Base-by-base conservation (phyloP, 495 filamentous ascomycete genomes). In the Thermochaetoides thermophila region DNA sequence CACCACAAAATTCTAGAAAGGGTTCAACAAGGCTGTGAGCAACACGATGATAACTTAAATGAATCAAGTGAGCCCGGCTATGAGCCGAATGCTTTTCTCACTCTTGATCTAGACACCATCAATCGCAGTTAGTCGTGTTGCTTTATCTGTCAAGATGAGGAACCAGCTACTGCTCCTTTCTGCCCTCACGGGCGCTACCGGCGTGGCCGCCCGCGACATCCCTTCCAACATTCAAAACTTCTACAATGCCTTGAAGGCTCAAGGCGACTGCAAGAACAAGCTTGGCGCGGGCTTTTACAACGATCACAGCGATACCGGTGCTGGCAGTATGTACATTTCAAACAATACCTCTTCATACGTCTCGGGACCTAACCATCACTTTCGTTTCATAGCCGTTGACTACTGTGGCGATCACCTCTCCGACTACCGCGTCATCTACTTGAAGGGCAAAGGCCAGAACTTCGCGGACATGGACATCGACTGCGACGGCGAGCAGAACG, bases 381-480 rank as follows among this genome's bases (percentile, higher is more conserved):
- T 17, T 5, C 2, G 13, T 17, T 5, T 13, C 13, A 57, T n/a
- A n/a, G 57, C 47, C 18, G 56, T 57, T 34, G 33, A 44, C 13
- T 61, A 61, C 52, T 62, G 57, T 39, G 54, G 55, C 16, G 57
- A 64, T 41, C 51, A 53, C 32, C 26, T 55, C 5, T 13, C 39
- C 12, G 49, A 53, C 36, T 32, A 43, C 23, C 37, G 39, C 17
- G 45, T 60, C 35, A 47, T 62, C 32, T 64, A 60, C 39, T 31
- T 61, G 42, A 44, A 55, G 27, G 58, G 58, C 0, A 31, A 39
- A 4, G 40, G 45, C 32, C 40, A 43, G 28, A 37, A 44, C 10
- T 38, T 60, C 9, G 52, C 55, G 17, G 59, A 71, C 49, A 77
- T 79, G 72, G 75, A 79, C 45, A 60, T 81, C 33, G 74, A 79